phyloP scores from a whole-genome alignment of 352 stramenopile genomes.

The Pythium brachiatum region DNA sequence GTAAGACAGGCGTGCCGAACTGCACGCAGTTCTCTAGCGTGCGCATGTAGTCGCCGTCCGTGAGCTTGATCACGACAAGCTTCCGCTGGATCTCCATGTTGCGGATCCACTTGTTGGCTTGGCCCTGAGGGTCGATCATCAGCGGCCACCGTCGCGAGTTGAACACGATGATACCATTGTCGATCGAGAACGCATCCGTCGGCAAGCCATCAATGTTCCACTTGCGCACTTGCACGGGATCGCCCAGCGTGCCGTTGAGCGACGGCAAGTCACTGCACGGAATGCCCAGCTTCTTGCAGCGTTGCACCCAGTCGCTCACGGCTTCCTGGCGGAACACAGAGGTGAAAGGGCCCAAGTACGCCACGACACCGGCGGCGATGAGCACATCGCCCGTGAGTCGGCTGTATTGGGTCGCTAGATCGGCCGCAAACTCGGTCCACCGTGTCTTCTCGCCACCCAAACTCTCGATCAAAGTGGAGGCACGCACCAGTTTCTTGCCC shows the following conservation, averaged over 20 bases:
- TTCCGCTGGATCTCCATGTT: slow-evolving; percentile 92
- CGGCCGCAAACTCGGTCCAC: slow-evolving; percentile 88
- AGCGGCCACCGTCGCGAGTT: slow-evolving; percentile 93
- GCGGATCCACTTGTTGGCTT: slow-evolving; percentile 95
- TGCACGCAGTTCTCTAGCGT: slow-evolving; percentile 92
- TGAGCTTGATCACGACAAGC: slow-evolving; percentile 93
- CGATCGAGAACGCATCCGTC: slow-evolving; percentile 91
- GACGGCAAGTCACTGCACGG: slow-evolving; percentile 85
- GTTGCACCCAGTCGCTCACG: slow-evolving; percentile 72
- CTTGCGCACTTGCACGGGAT: slow-evolving; percentile 90
- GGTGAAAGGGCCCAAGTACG: slow-evolving; percentile 93
- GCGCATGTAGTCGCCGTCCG: slow-evolving; percentile 91
- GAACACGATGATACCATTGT: slow-evolving; percentile 95
- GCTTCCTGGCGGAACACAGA: slow-evolving; percentile 81
- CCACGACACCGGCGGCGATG: slow-evolving; percentile 89
- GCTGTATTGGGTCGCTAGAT: slow-evolving; percentile 83
- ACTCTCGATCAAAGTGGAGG: slow-evolving; percentile 91
- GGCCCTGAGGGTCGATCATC: slow-evolving; percentile 94
- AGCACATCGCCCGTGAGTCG: slow-evolving; percentile 91
- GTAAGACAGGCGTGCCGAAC: slow-evolving; percentile 89
- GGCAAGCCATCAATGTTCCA: slow-evolving; percentile 95
- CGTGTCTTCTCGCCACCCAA: slow-evolving; percentile 91
- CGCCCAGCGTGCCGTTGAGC: slow-evolving; percentile 85
- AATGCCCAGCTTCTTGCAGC: slow-evolving; percentile 77
- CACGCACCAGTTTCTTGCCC: slow-evolving; percentile 91